phyloP scores from a whole-genome alignment of 306 rosid genomes.

The Adenanthera pavonina region DNA sequence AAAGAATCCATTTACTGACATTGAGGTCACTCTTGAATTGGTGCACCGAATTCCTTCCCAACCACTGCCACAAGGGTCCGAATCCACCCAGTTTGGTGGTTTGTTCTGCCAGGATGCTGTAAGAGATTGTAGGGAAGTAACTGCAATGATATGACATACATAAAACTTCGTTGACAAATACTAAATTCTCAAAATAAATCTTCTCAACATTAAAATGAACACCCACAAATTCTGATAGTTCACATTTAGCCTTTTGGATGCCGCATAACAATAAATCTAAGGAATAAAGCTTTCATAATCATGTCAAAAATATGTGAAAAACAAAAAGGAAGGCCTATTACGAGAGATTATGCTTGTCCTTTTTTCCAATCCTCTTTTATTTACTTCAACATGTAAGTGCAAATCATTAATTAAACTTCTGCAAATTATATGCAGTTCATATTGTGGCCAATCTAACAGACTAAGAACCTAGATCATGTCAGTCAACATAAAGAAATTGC shows the following conservation, averaged over 20 bases:
- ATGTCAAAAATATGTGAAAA: not conserved
- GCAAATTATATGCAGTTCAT: not conserved
- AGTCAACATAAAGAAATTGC: slow-evolving; percentile 9
- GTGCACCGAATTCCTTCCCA: slow-evolving; percentile 54
- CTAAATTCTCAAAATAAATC: slow-evolving; percentile 7
- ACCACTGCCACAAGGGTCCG: slow-evolving; percentile 51
- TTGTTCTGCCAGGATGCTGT: slow-evolving; percentile 47
- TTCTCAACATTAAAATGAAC: not conserved
- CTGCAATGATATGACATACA: slow-evolving; percentile 37
- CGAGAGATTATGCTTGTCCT: not conserved
- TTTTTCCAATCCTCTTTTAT: not conserved
- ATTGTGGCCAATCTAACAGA: slow-evolving; percentile 5
- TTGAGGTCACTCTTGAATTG: slow-evolving; percentile 44
- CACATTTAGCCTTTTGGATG: slow-evolving; percentile 5
- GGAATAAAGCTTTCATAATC: slow-evolving; percentile 3
- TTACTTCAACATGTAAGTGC: not conserved
- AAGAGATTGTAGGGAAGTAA: slow-evolving; percentile 40
- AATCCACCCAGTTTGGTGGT: slow-evolving; percentile 55
- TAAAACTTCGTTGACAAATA: slow-evolving; percentile 18
- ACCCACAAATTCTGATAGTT: not conserved
- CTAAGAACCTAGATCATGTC: slow-evolving; percentile 10
- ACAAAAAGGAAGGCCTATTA: not conserved
- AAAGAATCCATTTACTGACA: slow-evolving; percentile 46
- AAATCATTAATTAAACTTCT: not conserved
- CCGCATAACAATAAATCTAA: not conserved